phyloP scores from a whole-genome alignment of 495 filamentous ascomycete species.

The Elaphomyces granulatus region DNA sequence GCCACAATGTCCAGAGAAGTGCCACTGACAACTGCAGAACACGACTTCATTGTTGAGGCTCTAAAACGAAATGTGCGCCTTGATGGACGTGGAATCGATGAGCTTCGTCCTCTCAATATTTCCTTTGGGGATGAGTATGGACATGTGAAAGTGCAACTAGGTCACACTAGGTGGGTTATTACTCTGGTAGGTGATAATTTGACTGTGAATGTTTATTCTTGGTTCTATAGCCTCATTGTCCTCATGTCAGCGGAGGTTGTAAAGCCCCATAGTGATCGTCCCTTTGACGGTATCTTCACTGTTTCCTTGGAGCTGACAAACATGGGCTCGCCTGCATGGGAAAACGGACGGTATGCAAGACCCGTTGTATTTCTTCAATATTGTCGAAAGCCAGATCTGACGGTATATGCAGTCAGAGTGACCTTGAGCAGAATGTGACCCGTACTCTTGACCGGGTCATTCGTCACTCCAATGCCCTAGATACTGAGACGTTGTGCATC shows the following conservation, averaged over 20 bases:
- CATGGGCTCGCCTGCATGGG: slow-evolving; percentile 87
- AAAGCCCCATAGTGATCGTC: slow-evolving; percentile 70
- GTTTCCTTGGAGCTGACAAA: slow-evolving; percentile 81
- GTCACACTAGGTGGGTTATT: slow-evolving; percentile 63
- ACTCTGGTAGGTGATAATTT: background rate
- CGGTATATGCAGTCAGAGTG: slow-evolving; percentile 44
- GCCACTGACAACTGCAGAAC: slow-evolving; percentile 66
- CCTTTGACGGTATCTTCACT: slow-evolving; percentile 86
- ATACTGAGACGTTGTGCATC: slow-evolving; percentile 91
- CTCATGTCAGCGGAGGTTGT: slow-evolving; percentile 80
- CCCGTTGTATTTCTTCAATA: slow-evolving; percentile 2
- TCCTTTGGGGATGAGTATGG: slow-evolving; percentile 85
- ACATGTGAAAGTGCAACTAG: slow-evolving; percentile 73
- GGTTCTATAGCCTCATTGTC: slow-evolving; percentile 50
- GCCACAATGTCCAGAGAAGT: slow-evolving; percentile 74
- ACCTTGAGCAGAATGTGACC: slow-evolving; percentile 69
- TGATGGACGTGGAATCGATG: slow-evolving; percentile 66
- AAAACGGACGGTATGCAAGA: slow-evolving; percentile 53
- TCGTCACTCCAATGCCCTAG: slow-evolving; percentile 77
- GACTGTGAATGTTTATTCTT: background rate
- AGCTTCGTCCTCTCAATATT: slow-evolving; percentile 61
- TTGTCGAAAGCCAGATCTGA: no score
- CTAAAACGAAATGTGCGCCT: slow-evolving; percentile 62
- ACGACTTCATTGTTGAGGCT: slow-evolving; percentile 59
- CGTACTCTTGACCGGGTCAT: slow-evolving; percentile 84